phyloP scores from a whole-genome alignment of 2,329 filamentous ascomycete species.

The Penicillium sp. region DNA sequence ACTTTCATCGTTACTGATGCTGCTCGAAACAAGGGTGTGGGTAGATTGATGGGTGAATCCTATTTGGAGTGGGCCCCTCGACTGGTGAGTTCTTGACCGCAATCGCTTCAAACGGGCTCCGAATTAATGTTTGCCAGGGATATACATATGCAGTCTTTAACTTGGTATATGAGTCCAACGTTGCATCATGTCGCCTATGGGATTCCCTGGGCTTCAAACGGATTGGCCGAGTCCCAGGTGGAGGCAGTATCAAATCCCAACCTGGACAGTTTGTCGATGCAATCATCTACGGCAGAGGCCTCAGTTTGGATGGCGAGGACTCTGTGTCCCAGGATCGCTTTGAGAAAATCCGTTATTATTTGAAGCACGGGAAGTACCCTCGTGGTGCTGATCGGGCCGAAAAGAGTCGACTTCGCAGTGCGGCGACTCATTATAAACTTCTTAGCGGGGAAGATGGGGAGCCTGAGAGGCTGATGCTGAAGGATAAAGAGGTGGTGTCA shows the following conservation, averaged over 20 bases:
- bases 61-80: conserved; percentile 76
- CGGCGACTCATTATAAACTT: conserved; percentile 92
- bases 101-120: conserved; percentile 33
- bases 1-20: conserved; percentile 74
- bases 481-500: conserved; percentile 94
- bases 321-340: conserved; percentile 93
- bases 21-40: conserved; percentile 70
- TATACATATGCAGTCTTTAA: conserved; percentile 95
- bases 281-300: conserved; percentile 71
- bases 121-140: conserved; percentile 51
- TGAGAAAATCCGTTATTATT: conserved; percentile 97
- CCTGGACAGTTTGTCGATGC: conserved; percentile 69
- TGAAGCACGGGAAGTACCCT: conserved; percentile 91
- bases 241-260: conserved; percentile 67
- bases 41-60: conserved; percentile 71
- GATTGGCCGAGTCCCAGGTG: conserved; percentile 76
- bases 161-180: conserved; percentile 89
- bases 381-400: conserved; percentile 90
- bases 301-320: conserved; percentile 67
- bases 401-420: conserved; percentile 89
- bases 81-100: conserved; percentile 41
- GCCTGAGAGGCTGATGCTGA: conserved; percentile 82
- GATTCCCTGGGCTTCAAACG: conserved; percentile 89
- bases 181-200: conserved; percentile 87
- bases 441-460: conserved; percentile 50